Base-by-base conservation (phyloP, 163 green algal species). In the Scenedesmus sp. region DNA sequence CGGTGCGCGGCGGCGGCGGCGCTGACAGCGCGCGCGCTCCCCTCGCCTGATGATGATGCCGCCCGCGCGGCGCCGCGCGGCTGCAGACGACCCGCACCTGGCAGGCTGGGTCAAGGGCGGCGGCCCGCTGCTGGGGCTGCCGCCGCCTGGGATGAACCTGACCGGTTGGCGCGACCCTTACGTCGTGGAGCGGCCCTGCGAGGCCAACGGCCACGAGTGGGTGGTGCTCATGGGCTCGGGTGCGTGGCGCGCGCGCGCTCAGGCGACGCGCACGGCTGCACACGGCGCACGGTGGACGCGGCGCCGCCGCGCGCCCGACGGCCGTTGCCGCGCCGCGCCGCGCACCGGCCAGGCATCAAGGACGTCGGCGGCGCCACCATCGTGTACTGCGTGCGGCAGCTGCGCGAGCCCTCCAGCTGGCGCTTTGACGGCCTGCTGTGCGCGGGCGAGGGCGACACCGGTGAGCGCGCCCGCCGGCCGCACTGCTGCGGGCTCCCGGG, bases 81-180 rank as follows among this genome's bases (percentile, higher is more conserved):
- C 7, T 75, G 50, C 76, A 88, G 85, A 82, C 15, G 86, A 90
- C 48, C 80, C 74, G n/a, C 60, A 82, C 47, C 81, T 92, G 5
- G 67, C 81, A 0, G n/a, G 65, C 20, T 97, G 92, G 92, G 79
- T 65, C 42, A 97, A 97, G 84, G 44, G 83, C 15, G 70, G 82
- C 0, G 56, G 85, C 42, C 91, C 93, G 10, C 81, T 92, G 50
- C 66, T 96, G 9, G 42, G 74, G 1, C 75, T 93, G 51, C 91
- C 93, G 2, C 93, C 93, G 0, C 70, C 86, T 0, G 74, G 73
- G 67, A 73, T 90, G 77, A 60, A 80, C 4, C 79, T 96, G 24
- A 87, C 82, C 3, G 92, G 91, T n/a, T 97, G 91, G 86, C 83
- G 92, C 0, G 92, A 97, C 69, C 92, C 92, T 0, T 96, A 77